These are phyloP conservation scores for Karstenula rhodostoma DNA, from an alignment of 2,329 filamentous ascomycete genomes.

Conservation along the genomic window DNA sequence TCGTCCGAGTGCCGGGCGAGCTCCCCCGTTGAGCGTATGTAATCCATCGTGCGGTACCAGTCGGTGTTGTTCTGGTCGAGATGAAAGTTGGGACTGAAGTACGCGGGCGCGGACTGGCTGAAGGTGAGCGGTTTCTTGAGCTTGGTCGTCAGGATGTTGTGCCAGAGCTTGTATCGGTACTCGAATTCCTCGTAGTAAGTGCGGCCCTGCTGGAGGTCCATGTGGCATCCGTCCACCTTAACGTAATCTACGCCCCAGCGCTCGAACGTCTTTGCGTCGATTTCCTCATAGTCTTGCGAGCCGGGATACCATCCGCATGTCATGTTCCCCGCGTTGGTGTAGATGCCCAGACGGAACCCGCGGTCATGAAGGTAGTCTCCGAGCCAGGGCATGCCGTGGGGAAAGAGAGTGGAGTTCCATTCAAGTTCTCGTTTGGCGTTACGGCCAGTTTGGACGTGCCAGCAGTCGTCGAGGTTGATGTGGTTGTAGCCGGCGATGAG, in stretches of 20 bases:
- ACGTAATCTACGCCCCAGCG: constrained; percentile 52
- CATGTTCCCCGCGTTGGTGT: constrained; percentile 54
- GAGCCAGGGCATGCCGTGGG: constrained; percentile 55
- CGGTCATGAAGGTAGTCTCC: constrained; percentile 48
- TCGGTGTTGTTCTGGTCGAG: constrained; percentile 49
- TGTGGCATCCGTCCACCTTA: constrained; percentile 30
- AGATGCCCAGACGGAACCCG: constrained; percentile 58
- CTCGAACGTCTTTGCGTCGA: constrained; percentile 53
- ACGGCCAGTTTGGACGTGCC: constrained; percentile 48
- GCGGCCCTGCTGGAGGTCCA: constrained; percentile 29
- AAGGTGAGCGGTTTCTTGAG: constrained; percentile 53
- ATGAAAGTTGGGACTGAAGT: constrained; percentile 48
- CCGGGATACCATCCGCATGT: constrained; percentile 57
- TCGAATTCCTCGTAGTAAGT: constrained; percentile 33
- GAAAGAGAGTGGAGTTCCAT: constrained; percentile 54
- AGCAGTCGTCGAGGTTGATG: constrained; percentile 59
- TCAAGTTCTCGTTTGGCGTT: constrained; percentile 50
- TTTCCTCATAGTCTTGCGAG: constrained; percentile 51
- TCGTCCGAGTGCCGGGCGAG: constrained; percentile 57
- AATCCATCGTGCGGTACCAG: constrained; percentile 58
- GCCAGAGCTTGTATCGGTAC: constrained; percentile 53
- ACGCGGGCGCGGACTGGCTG: constrained; percentile 57
- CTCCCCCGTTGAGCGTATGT: constrained; percentile 53
- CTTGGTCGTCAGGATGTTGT: constrained; percentile 46
- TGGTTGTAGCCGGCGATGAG: constrained; percentile 49